Conservation (phyloP, 139 green algal genomes). For the Chlorella sp. region DNA sequence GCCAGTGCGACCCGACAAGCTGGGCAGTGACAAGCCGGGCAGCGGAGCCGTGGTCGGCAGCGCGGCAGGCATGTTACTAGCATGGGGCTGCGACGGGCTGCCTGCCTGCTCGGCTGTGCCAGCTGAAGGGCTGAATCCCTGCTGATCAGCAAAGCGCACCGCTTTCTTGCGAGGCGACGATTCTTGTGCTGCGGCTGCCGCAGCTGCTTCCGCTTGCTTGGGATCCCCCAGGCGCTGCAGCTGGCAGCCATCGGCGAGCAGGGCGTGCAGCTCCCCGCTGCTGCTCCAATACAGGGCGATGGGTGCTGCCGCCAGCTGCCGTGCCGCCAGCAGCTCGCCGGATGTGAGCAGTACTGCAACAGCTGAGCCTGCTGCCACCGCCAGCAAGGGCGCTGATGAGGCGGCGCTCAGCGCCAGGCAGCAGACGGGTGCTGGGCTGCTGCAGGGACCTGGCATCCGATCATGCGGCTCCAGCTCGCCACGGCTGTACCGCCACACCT, state of each 20-base stretch:
- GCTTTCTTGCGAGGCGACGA: neutral
- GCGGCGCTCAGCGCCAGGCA: neutral
- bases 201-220: neutral
- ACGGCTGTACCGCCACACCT: neutral
- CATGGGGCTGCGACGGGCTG: neutral
- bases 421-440: neutral
- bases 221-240: neutral
- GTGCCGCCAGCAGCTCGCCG: neutral
- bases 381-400: neutral
- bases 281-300: neutral
- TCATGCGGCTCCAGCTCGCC: neutral
- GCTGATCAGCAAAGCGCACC: slow-evolving; percentile 11
- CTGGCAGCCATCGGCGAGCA: neutral
- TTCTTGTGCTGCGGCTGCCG: neutral
- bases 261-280: neutral
- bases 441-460: neutral
- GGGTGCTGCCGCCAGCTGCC: neutral
- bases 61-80: neutral
- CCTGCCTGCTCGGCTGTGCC: neutral
- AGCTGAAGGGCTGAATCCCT: no score
- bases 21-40: no score
- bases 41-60: neutral
- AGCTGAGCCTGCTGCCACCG: neutral
- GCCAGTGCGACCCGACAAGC: neutral
- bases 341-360: neutral